Evolutionary conservation across 495 filamentous ascomycete genomes (phyloP).

Genomic region (Letharia lupina): DNA sequence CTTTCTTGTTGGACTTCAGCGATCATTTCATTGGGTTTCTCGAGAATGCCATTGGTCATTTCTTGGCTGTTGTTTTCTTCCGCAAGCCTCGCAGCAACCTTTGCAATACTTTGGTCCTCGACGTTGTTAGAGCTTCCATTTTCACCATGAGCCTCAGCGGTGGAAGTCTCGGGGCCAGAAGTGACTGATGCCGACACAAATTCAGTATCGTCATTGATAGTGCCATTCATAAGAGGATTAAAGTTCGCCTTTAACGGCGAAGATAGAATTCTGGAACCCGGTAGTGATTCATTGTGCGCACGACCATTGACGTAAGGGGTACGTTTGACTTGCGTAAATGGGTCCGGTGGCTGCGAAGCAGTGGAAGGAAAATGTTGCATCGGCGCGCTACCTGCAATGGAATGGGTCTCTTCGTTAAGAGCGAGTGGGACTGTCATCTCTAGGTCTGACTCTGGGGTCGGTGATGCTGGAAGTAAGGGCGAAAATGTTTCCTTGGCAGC

Average conservation of each 20-base stretch:
- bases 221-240: not conserved
- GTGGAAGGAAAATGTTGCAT: conserved; percentile 17
- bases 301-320: conserved; percentile 21
- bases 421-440: conserved; percentile 17
- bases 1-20: not conserved
- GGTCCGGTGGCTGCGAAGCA: conserved; percentile 17
- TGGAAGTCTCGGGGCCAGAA: not conserved
- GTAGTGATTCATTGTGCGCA: not conserved
- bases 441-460: conserved; percentile 18
- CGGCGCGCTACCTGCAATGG: not conserved
- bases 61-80: not conserved
- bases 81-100: not conserved
- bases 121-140: not conserved
- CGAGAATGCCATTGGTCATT: not conserved
- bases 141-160: not conserved
- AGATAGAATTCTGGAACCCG: not conserved
- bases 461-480: not conserved
- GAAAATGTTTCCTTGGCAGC: not conserved
- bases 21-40: not conserved
- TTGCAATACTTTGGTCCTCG: not conserved
- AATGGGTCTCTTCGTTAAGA: conserved; percentile 7
- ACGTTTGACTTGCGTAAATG: conserved; percentile 25
- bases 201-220: not conserved
- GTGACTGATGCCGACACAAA: conserved; percentile 5
- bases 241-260: not conserved